phyloP scores from a whole-genome alignment of 2,329 filamentous ascomycete species.

The Ophiocordyceps robertsii region DNA sequence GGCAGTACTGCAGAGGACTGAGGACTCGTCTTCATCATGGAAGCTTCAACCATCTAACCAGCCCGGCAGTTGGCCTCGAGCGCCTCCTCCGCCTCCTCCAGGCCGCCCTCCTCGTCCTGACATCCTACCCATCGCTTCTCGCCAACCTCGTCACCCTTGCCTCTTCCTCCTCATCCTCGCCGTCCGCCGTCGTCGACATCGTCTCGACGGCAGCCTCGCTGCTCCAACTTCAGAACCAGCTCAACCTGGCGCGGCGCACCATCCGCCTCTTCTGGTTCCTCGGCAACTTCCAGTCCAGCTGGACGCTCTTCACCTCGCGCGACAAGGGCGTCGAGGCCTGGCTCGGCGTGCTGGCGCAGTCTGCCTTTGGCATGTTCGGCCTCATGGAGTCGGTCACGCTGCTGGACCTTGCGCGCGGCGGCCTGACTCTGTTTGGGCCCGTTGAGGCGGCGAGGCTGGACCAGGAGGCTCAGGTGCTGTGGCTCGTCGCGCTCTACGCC shows the following conservation, averaged over 20 bases:
- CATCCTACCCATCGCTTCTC: slow-evolving; percentile 28
- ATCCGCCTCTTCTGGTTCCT: slow-evolving; percentile 58
- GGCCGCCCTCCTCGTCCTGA: slow-evolving; percentile 32
- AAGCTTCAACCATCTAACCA: background rate
- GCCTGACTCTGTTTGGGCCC: slow-evolving; percentile 37
- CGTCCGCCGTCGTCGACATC: slow-evolving; percentile 13
- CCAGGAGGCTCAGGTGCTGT: slow-evolving; percentile 53
- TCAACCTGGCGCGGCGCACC: slow-evolving; percentile 43
- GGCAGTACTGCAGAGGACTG: too few species aligned
- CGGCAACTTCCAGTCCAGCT: slow-evolving; percentile 41
- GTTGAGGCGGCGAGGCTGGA: slow-evolving; percentile 32
- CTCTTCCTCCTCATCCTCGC: slow-evolving; percentile 3
- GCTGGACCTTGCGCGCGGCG: slow-evolving; percentile 33
- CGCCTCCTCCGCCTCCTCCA: slow-evolving; percentile 46
- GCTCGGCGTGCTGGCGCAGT: slow-evolving; percentile 43
- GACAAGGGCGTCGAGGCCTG: slow-evolving; percentile 11
- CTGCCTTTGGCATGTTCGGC: slow-evolving; percentile 52
- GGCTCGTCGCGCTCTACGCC: slow-evolving; percentile 49
- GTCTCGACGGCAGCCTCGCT: slow-evolving; percentile 17
- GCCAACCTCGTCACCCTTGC: background rate
- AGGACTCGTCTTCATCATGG: too few species aligned
- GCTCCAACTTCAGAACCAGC: slow-evolving; percentile 20
- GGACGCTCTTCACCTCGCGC: slow-evolving; percentile 13
- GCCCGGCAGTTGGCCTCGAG: slow-evolving; percentile 42
- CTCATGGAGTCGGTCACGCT: slow-evolving; percentile 53